Evolutionary conservation across 2,329 filamentous ascomycete genomes (phyloP).

Genomic region (Hypocrella siamensis): DNA sequence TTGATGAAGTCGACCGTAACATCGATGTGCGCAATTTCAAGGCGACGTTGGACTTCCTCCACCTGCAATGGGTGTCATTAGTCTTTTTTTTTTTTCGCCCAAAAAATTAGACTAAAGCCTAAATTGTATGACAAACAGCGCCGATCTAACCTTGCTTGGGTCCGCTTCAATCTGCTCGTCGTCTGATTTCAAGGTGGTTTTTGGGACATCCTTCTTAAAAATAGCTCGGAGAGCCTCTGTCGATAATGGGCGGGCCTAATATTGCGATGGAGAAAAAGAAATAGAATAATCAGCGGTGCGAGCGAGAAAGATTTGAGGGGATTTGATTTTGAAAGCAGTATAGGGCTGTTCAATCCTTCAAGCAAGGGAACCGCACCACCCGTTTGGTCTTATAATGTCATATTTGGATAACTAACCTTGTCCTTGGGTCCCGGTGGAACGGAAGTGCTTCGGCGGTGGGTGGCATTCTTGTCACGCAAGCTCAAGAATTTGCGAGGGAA

Average conservation of each 20-base stretch:
- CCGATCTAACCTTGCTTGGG: slow-evolving; percentile 15
- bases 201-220: slow-evolving; percentile 45
- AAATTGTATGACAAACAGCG: too few relatives aligned
- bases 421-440: slow-evolving; percentile 29
- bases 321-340: too few relatives aligned
- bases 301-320: too few relatives aligned
- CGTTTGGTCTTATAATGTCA: too few relatives aligned
- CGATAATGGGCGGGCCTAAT: slow-evolving; percentile 37
- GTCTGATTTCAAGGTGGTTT: slow-evolving; percentile 26
- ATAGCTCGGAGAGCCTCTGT: slow-evolving; percentile 45
- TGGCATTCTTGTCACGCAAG: slow-evolving; percentile 47
- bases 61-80: slow-evolving; percentile 24
- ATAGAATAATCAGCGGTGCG: too few relatives aligned
- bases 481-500: slow-evolving; percentile 52
- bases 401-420: slow-evolving; percentile 23
- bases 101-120: too few relatives aligned
- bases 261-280: too few relatives aligned
- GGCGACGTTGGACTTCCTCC: slow-evolving; percentile 20
- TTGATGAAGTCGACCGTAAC: slow-evolving; percentile 41
- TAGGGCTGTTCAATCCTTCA: too few relatives aligned
- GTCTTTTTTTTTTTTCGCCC: too few relatives aligned
- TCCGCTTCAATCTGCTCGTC: slow-evolving; percentile 17
- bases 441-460: slow-evolving; percentile 38
- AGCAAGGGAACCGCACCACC: too few relatives aligned
- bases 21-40: slow-evolving; percentile 28